Conservation (phyloP, 805 yeast genomes). For the Peterozyma xylosa region DNA sequence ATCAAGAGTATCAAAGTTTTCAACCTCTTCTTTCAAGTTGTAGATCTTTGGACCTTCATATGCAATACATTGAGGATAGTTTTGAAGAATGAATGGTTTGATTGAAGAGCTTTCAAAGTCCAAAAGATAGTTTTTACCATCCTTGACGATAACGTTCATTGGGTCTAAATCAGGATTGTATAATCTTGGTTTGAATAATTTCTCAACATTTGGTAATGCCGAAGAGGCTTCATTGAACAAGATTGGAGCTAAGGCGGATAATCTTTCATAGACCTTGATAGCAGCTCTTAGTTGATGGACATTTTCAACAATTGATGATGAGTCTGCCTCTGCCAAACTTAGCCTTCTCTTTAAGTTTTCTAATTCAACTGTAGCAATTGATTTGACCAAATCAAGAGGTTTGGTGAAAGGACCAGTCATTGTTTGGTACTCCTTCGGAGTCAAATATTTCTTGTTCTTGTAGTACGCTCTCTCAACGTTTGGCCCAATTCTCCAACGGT, state of each 20-base stretch:
- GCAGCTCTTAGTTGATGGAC: slow-evolving; percentile 37
- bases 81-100: slow-evolving; percentile 74
- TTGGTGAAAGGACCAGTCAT: slow-evolving; percentile 75
- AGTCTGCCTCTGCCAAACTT: slow-evolving; percentile 46
- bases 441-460: slow-evolving; percentile 53
- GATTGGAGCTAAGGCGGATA: slow-evolving; percentile 45
- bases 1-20: slow-evolving; percentile 56
- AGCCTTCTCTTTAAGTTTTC: slow-evolving; percentile 51
- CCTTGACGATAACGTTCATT: slow-evolving; percentile 62
- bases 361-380: slow-evolving; percentile 60
- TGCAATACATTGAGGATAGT: slow-evolving; percentile 75
- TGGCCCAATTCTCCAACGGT: slow-evolving; percentile 91
- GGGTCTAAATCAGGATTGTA: slow-evolving; percentile 86
- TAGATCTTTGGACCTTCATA: slow-evolving; percentile 87
- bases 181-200: slow-evolving; percentile 66
- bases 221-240: slow-evolving; percentile 48
- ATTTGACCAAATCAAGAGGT: slow-evolving; percentile 56
- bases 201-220: slow-evolving; percentile 53
- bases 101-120: slow-evolving; percentile 81
- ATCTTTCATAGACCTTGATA: slow-evolving; percentile 53
- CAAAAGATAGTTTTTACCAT: slow-evolving; percentile 41
- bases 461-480: slow-evolving; percentile 72
- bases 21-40: slow-evolving; percentile 66
- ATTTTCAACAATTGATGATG: slow-evolving; percentile 37
- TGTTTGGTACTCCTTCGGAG: slow-evolving; percentile 38